phyloP scores from a whole-genome alignment of 139 green algal genomes.

The Micractinium sp. region DNA sequence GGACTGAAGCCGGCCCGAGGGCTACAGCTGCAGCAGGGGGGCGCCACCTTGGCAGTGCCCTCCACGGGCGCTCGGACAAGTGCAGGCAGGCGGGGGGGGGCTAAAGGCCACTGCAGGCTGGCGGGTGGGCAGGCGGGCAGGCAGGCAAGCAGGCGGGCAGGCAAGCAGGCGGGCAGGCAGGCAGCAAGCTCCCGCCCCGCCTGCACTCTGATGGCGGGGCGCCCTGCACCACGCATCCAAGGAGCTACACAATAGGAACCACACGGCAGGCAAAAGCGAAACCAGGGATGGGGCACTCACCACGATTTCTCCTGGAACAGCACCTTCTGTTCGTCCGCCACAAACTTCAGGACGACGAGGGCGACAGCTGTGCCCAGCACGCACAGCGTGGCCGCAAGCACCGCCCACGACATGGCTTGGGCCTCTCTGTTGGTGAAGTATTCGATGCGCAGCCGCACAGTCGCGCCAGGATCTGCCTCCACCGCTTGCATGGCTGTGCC shows the following conservation, averaged over 20 bases:
- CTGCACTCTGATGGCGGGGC: too few relatives aligned
- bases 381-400: background rate
- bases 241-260: too few relatives aligned
- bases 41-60: background rate
- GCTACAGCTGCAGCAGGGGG: background rate
- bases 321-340: background rate
- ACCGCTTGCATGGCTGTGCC: background rate
- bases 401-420: background rate
- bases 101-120: too few relatives aligned
- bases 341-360: slow-evolving; percentile 10
- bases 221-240: too few relatives aligned
- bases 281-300: too few relatives aligned
- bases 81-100: background rate
- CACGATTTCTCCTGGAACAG: background rate
- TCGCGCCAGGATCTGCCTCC: background rate
- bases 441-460: slow-evolving; percentile 10
- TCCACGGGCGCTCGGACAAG: background rate
- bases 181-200: too few relatives aligned
- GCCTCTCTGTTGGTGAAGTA: background rate
- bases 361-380: background rate
- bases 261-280: background rate
- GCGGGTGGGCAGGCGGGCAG: background rate
- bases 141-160: background rate
- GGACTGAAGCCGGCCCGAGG: background rate
- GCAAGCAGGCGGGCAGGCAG: too few relatives aligned